Evolutionary conservation across 257 asterid genomes (phyloP), one percentile per base, ranked within the genome.

Genomic region (Fraxinus americana): DNA sequence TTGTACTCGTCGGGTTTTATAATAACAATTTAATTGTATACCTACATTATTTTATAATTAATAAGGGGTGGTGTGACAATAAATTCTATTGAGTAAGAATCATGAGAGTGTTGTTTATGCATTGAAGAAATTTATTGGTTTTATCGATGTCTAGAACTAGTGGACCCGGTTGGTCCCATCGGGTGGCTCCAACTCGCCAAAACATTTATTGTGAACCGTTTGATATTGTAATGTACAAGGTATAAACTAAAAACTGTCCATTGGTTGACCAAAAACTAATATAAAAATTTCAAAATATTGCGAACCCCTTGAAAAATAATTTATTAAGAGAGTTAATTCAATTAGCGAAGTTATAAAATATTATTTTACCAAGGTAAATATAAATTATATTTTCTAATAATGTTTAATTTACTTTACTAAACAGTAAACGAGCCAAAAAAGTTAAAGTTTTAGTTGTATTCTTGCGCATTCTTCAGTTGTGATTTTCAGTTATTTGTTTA

Each of bases 141-240:
- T 59, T 25, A 36, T 45, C 25, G 39, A 76, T 77, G 72, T 63
- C 21, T 71, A 8, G 69, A 17, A 70, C 76, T 82, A 83, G 17
- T 4, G 61, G 12, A 16, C 41, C 41, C 17, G 63, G 39, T 13
- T 57, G 86, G 81, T 63, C 76, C 70, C 19, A 70, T 77, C 39
- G 63, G 71, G 10, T 72, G 75, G 65, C 59, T 50, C 48, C 82
- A 83, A 79, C 82, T 3, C 19, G 88, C 88, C 85, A 38, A 41
- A 72, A 67, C 45, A 61, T 63, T 41, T 45, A 78, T 48, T 77
- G 16, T 19, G 65, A 43, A 61, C 66, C 66, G 14, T n/a, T 36
- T 66, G 82, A 75, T n/a, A 77, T 68, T n/a, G 35, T 67, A 17
- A 23, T 7, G 27, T 54, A 57, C 10, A 21, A 57, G 25, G 66